Base-by-base conservation (phyloP, 805 yeast species). In the Ogataea thermomethanolica region DNA sequence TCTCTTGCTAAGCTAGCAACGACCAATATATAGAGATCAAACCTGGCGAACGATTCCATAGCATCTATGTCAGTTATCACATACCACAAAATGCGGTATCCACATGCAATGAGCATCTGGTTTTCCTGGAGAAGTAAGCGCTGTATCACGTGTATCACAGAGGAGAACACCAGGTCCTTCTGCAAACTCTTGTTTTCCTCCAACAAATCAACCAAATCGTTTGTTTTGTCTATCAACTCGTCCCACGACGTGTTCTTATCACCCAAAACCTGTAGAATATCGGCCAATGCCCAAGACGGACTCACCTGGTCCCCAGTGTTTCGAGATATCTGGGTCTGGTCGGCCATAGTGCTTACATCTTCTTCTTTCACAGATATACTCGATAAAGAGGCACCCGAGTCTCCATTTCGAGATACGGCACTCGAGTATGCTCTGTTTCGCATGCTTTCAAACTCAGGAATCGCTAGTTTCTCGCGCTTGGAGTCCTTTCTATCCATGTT, bases 71-170 rank as follows among this genome's bases (percentile, higher is more conserved):
- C 76, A 25, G 73, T 71, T 13, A 84, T 66, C 12, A 85, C 66
- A 48, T 83, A 74, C 12, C 96, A 66, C 15, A 88, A 71, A 1
- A 88, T 70, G 35, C 95, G 68, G 58, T 79, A 88, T 0, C 90
- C 95, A 2, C 88, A 73, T 0, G 90, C 84, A 7, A 81, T 70
- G 1, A 86, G 82, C 42, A 78, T 80, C 22, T 67, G 68, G 50
- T 76, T 79, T 21, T 76, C 65, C 31, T 45, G 47, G 33, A 54
- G 32, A 14, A 90, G 59, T 56, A 88, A 66, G 14, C 72, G 70
- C 51, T 79, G 84, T 8, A 90, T 69, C 33, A 46, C 48, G 36
- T 68, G 69, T 20, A 84, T 66, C 37, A 82, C 73, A 1, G 79
- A 74, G 14, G 76, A 68, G 12, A 83, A 56, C 2, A 73, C 79